Conservation (phyloP, 2,329 filamentous ascomycete genomes). For the Diaporthe ampelina region DNA sequence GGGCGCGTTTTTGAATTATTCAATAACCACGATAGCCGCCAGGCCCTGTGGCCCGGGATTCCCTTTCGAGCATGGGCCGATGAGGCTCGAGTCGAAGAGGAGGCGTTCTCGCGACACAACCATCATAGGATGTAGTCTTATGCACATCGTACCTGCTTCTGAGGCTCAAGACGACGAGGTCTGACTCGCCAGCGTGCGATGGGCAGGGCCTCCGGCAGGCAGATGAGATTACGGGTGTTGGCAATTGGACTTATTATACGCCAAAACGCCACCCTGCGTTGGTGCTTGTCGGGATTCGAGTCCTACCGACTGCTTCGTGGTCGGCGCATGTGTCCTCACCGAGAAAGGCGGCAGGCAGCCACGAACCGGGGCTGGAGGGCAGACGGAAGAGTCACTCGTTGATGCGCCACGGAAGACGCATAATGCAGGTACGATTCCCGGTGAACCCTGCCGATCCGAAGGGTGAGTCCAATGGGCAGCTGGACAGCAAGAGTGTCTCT, state of each 20-base stretch:
- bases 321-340: constrained; percentile 1
- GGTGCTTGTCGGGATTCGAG: constrained; percentile 19
- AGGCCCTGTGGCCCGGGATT: not conserved
- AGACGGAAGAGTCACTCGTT: constrained; percentile 35
- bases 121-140: constrained; percentile 23
- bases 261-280: constrained; percentile 27
- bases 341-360: constrained; percentile 31
- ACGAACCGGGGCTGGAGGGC: constrained; percentile 3
- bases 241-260: not conserved
- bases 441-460: constrained; percentile 30
- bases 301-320: constrained; percentile 1
- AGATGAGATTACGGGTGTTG: constrained; percentile 12
- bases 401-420: constrained; percentile 37
- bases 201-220: constrained; percentile 12
- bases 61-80: not conserved
- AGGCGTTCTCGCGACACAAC: constrained; percentile 5
- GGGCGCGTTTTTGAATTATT: not conserved
- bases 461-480: constrained; percentile 24
- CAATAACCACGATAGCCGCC: constrained; percentile 21
- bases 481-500: constrained; percentile 13
- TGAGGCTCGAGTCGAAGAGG: constrained; percentile 21
- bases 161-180: constrained; percentile 17
- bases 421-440: constrained; percentile 41
- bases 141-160: constrained; percentile 29
- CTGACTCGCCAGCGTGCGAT: constrained; percentile 32